Conservation (phyloP, 169 alveolate genomes). For the Plasmodium gaboni region DNA sequence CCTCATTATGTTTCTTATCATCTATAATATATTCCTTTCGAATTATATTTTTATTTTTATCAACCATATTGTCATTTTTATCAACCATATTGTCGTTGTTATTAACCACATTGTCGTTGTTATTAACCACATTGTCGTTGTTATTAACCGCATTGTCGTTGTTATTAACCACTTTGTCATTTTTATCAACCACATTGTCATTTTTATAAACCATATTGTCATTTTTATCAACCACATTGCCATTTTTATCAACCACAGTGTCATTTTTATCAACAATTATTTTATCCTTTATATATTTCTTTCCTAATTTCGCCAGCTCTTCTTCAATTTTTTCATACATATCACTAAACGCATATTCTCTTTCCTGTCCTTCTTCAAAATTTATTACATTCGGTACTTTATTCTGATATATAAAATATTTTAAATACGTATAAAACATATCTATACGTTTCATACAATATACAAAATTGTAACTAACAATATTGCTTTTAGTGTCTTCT, state of each 20-base stretch:
- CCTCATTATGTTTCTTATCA: not conserved
- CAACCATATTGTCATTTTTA: too few relatives aligned
- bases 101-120: too few relatives aligned
- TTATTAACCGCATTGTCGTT: not conserved
- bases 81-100: too few relatives aligned
- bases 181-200: not conserved
- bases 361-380: too few relatives aligned
- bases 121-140: too few relatives aligned
- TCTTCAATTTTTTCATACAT: slow-evolving; percentile 23
- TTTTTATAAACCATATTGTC: not conserved
- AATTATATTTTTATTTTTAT: too few relatives aligned
- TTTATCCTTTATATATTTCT: slow-evolving; percentile 5
- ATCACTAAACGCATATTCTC: slow-evolving; percentile 9
- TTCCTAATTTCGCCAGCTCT: slow-evolving; percentile 20
- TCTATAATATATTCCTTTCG: too few relatives aligned
- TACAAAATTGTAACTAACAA: slow-evolving; percentile 55
- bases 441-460: slow-evolving; percentile 31
- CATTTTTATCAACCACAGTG: too few relatives aligned
- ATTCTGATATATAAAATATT: slow-evolving; percentile 6
- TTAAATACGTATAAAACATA: slow-evolving; percentile 20
- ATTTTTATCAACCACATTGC: too few relatives aligned
- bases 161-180: not conserved
- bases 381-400: not conserved
- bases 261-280: too few relatives aligned
- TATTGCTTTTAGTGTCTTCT: not conserved